Conservation (phyloP, 2,329 filamentous ascomycete genomes). For the Microdochium trichocladiopsis region DNA sequence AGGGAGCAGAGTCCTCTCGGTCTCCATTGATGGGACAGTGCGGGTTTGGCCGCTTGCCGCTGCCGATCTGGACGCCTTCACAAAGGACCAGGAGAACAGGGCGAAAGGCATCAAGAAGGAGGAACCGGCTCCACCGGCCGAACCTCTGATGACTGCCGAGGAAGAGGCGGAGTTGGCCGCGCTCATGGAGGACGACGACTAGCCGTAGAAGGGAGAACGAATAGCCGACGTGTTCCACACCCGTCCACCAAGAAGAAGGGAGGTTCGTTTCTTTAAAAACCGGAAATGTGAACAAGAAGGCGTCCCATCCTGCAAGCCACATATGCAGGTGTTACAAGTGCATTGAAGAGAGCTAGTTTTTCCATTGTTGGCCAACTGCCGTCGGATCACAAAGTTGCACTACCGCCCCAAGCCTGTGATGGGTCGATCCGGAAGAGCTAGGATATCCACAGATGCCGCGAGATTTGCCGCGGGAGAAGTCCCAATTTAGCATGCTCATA, state of each 20-base stretch:
- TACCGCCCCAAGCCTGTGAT: no score
- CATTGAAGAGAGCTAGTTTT: background rate
- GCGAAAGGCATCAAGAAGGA: slow-evolving; percentile 43
- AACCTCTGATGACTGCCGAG: slow-evolving; percentile 67
- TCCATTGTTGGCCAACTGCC: background rate
- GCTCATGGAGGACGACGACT: slow-evolving; percentile 68
- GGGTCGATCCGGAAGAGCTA: no score
- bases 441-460: no score
- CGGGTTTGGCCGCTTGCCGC: slow-evolving; percentile 73
- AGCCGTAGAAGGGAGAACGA: background rate
- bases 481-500: no score
- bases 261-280: background rate
- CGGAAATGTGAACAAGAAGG: background rate
- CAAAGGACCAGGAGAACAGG: slow-evolving; percentile 41
- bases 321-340: background rate
- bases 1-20: slow-evolving; percentile 60
- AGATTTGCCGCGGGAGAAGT: no score
- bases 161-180: slow-evolving; percentile 91
- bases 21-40: slow-evolving; percentile 84
- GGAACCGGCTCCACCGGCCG: slow-evolving; percentile 33
- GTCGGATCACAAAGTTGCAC: background rate
- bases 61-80: slow-evolving; percentile 43
- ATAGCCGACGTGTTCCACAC: background rate
- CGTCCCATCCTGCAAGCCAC: background rate
- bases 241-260: no score